These are phyloP conservation scores for Laguncularia racemosa DNA, from an alignment of 345 rosid species.

Conservation along the genomic window DNA sequence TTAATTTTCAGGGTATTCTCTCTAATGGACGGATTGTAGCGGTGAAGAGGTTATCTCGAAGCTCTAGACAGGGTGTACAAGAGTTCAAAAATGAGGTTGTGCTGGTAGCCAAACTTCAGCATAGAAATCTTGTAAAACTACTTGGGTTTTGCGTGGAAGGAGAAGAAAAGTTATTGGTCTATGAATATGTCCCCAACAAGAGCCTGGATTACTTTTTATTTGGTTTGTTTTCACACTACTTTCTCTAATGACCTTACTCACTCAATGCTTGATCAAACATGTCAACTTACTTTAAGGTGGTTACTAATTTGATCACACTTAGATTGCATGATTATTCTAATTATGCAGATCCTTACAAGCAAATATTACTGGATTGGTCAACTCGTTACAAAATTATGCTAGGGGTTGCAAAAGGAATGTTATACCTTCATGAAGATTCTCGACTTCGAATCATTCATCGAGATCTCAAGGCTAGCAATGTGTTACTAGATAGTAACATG, in stretches of 20 bases:
- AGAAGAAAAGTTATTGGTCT: slow-evolving; percentile 18
- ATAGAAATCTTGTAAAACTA: slow-evolving; percentile 23
- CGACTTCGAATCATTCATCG: slow-evolving; percentile 25
- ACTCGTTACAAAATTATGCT: slow-evolving; percentile 14
- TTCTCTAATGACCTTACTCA: too few species aligned
- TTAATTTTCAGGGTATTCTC: slow-evolving; percentile 12
- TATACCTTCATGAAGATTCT: slow-evolving; percentile 30
- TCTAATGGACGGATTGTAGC: slow-evolving; percentile 17
- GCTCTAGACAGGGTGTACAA: slow-evolving; percentile 20
- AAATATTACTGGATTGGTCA: slow-evolving; percentile 12
- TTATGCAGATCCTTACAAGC: neutral
- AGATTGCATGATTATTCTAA: neutral
- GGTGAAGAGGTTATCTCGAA: slow-evolving; percentile 20
- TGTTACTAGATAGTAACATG: slow-evolving; percentile 25
- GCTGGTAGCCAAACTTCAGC: slow-evolving; percentile 24
- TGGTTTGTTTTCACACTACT: slow-evolving; percentile 11
- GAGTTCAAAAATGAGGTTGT: slow-evolving; percentile 29
- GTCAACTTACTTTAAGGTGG: neutral
- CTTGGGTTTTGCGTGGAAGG: slow-evolving; percentile 20
- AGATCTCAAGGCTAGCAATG: slow-evolving; percentile 24
- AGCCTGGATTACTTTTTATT: slow-evolving; percentile 21
- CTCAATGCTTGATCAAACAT: neutral
- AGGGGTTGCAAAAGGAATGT: slow-evolving; percentile 30
- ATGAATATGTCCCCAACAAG: slow-evolving; percentile 23
- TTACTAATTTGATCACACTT: neutral